Percentiles rank a stretch among this genome's conserved stretches.
phyloP scores from a whole-genome alignment of 2,329 filamentous ascomycete species.

The Xylariomycetidae sp. region DNA sequence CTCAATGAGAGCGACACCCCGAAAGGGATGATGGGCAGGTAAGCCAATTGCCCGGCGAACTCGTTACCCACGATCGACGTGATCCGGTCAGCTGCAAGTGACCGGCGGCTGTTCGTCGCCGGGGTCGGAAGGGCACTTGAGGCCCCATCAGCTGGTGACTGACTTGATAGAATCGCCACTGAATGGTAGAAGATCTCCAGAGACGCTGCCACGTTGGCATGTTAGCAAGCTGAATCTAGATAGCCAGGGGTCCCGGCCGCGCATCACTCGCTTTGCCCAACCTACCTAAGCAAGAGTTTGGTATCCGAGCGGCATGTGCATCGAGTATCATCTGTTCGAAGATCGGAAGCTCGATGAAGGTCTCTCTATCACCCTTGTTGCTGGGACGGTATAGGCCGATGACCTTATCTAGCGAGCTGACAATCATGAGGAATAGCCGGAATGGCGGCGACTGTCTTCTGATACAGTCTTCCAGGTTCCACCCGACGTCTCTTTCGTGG shows the following conservation, averaged over 20 bases:
- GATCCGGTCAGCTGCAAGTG: conserved; percentile 54
- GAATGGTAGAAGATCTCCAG: conserved; percentile 62
- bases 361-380: conserved; percentile 41
- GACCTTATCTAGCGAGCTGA: conserved; percentile 53
- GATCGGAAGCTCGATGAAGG: conserved; percentile 50
- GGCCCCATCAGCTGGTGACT: conserved; percentile 38
- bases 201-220: conserved; percentile 50
- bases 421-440: conserved; percentile 50
- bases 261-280: too few relatives aligned
- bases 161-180: conserved; percentile 58
- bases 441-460: conserved; percentile 49
- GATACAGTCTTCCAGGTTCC: conserved; percentile 47
- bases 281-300: conserved; percentile 46
- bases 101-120: conserved; percentile 52
- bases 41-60: conserved; percentile 37
- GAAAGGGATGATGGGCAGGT: conserved; percentile 58
- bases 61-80: conserved; percentile 49
- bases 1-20: conserved; percentile 57
- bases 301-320: conserved; percentile 44
- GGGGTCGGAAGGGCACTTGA: conserved; percentile 39
- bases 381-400: conserved; percentile 57
- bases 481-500: conserved; percentile 56
- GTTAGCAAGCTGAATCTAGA: too few relatives aligned
- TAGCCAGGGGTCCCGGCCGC: too few relatives aligned
- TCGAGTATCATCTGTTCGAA: conserved; percentile 55